Percentiles rank a stretch among this genome's conserved stretches.
phyloP scores from a whole-genome alignment of 176 grass and related monocot genomes.

The Eragrostis nindensis region DNA sequence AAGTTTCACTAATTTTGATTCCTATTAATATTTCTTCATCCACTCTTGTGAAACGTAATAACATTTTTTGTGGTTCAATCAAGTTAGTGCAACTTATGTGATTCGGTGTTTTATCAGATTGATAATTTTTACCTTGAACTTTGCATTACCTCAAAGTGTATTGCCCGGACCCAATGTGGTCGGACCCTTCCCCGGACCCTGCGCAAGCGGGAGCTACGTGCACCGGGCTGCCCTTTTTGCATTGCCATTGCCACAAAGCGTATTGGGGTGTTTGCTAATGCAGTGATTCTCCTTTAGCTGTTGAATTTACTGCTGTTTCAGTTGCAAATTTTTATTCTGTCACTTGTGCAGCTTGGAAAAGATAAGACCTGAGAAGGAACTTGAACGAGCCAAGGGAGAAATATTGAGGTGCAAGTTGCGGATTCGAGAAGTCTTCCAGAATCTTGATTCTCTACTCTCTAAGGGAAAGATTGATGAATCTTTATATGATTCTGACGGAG shows the following conservation, averaged over 20 bases:
- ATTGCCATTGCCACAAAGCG: neutral
- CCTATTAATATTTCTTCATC: neutral
- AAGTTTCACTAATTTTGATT: neutral
- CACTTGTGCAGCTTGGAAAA: conserved; percentile 77
- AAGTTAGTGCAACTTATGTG: conserved; percentile 15
- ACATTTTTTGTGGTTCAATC: neutral
- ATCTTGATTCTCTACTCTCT: conserved; percentile 59
- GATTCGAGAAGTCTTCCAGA: conserved; percentile 74
- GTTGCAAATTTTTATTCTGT: neutral
- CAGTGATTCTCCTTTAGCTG: conserved; percentile 9
- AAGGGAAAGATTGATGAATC: conserved; percentile 69
- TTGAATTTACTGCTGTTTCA: conserved; percentile 4
- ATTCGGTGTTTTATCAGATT: neutral
- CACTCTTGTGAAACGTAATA: neutral
- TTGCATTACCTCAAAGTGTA: too few species aligned
- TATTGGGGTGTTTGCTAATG: conserved; percentile 16
- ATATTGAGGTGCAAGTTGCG: conserved; percentile 80
- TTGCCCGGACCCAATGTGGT: too few species aligned
- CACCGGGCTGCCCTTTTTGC: too few species aligned
- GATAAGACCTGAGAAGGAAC: conserved; percentile 95
- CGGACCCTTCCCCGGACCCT: too few species aligned
- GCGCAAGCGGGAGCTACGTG: too few species aligned
- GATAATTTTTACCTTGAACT: neutral
- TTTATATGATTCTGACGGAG: conserved; percentile 83
- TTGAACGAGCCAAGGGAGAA: conserved; percentile 85